Conservation (phyloP, 192 early-diverging fungal genomes). For the Backusella tuberculispora region DNA sequence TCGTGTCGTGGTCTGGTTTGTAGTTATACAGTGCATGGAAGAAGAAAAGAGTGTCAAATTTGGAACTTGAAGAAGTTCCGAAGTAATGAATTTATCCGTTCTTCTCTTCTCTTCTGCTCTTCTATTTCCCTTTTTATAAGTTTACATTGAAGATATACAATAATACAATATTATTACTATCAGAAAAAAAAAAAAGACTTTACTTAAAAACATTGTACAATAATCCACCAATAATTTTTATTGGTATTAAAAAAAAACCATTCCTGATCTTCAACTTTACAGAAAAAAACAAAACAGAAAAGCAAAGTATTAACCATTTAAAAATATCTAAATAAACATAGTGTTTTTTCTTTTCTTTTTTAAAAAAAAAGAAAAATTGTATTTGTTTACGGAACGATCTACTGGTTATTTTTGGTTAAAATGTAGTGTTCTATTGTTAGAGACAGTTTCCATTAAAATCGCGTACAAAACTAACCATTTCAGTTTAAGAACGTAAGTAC, state of each 20-base stretch:
- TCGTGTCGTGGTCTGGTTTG: background rate
- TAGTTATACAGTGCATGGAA: background rate
- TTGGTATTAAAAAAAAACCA: no score
- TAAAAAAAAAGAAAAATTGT: background rate
- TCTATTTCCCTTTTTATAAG: no score
- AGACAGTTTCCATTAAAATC: background rate
- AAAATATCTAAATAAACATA: background rate
- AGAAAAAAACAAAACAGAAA: background rate
- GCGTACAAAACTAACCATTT: background rate
- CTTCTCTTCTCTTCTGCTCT: background rate
- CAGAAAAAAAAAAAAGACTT: background rate
- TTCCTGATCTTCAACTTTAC: no score
- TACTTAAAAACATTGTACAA: background rate
- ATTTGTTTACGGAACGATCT: background rate
- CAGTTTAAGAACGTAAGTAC: no score
- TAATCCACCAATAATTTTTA: background rate
- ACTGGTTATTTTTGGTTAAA: constrained; percentile 3
- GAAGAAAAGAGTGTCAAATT: background rate
- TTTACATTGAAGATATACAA: background rate
- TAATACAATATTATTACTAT: background rate
- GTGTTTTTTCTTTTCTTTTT: background rate
- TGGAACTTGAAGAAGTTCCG: background rate
- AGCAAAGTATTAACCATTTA: background rate
- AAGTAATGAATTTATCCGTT: background rate
- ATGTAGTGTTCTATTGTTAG: background rate